These are phyloP conservation scores for Citrullus colocynthis DNA, from an alignment of 306 rosid species.

Conservation along the genomic window DNA sequence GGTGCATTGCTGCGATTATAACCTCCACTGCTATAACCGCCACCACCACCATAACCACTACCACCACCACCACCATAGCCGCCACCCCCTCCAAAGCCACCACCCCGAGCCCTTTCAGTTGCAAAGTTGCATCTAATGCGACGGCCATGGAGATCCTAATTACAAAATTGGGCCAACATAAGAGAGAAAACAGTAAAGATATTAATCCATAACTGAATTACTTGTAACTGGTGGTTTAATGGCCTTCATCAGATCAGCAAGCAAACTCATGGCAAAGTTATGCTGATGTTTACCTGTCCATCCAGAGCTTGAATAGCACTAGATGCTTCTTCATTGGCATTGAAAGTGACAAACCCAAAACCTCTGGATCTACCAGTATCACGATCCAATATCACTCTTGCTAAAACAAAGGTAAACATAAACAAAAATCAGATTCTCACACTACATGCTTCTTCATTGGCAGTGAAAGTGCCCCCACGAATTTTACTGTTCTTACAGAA, in stretches of 20 bases:
- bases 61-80: slow-evolving; percentile 12
- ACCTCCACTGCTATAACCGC: background rate
- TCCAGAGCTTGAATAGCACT: slow-evolving; percentile 83
- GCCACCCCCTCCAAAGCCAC: slow-evolving; percentile 17
- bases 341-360: slow-evolving; percentile 66
- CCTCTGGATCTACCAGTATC: slow-evolving; percentile 85
- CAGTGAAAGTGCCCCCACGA: background rate
- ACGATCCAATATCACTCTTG: slow-evolving; percentile 63
- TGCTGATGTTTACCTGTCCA: slow-evolving; percentile 45
- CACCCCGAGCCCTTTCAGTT: slow-evolving; percentile 41
- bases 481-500: background rate
- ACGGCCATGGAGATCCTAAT: slow-evolving; percentile 85
- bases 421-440: background rate
- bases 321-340: slow-evolving; percentile 62
- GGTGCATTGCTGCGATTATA: background rate
- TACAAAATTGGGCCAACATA: background rate
- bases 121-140: slow-evolving; percentile 61
- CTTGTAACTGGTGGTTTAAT: background rate
- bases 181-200: background rate
- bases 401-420: slow-evolving; percentile 22
- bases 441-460: too few species aligned
- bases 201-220: background rate
- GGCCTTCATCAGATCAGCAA: background rate
- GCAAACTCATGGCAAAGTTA: background rate
- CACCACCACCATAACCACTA: slow-evolving; percentile 18